A percentile compares a stretch with the other conserved stretches of the same genome.
phyloP scores from a whole-genome alignment of 495 filamentous ascomycete genomes.

The Aspergillus coremiiformis region DNA sequence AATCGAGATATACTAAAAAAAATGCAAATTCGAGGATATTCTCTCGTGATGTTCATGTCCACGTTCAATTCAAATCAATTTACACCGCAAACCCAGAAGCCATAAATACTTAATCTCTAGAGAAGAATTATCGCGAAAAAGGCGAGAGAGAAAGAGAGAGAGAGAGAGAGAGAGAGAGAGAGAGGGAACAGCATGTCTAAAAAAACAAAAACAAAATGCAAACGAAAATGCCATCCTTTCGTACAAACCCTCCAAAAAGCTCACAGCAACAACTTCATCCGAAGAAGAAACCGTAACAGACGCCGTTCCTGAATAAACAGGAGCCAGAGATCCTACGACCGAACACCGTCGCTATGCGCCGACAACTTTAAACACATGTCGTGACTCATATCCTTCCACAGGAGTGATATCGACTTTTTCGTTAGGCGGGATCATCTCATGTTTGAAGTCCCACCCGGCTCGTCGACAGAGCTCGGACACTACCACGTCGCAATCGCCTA shows the following conservation, averaged over 20 bases:
- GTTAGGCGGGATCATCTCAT: conserved; percentile 72
- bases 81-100: neutral
- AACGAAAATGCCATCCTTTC: conserved; percentile 1
- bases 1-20: no score
- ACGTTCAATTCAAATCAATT: neutral
- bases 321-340: conserved; percentile 20
- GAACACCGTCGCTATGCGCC: conserved; percentile 42
- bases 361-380: conserved; percentile 54
- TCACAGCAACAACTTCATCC: conserved; percentile 2
- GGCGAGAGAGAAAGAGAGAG: no score
- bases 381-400: conserved; percentile 57
- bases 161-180: no score
- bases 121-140: neutral
- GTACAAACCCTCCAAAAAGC: neutral
- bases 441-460: conserved; percentile 79
- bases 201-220: neutral
- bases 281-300: conserved; percentile 16
- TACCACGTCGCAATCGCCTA: conserved; percentile 89
- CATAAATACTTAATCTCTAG: neutral
- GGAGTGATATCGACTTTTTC: conserved; percentile 51
- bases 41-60: neutral
- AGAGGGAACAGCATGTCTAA: neutral
- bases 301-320: conserved; percentile 23
- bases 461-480: conserved; percentile 82
- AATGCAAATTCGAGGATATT: no score